Base-by-base conservation (phyloP, 768 basidiomycete genomes). In the Mycena belliarum region DNA sequence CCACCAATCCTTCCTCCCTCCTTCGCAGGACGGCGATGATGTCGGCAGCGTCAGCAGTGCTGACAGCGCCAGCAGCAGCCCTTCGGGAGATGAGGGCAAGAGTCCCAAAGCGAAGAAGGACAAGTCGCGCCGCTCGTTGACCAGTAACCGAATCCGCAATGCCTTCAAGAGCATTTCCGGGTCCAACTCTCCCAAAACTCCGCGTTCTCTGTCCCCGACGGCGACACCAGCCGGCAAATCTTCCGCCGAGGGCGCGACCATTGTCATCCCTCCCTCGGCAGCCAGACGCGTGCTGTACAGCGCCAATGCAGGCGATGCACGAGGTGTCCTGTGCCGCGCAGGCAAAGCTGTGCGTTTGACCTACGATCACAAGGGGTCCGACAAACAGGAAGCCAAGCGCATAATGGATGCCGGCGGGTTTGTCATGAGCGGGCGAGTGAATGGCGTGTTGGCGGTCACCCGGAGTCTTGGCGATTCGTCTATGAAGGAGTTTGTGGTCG, bases 401-500 rank as follows among this genome's bases (percentile, higher is more conserved):
- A 98, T 99, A 70, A 95, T 83, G 47, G 97, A 98, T 68, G 97
- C 97, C 0, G 97, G 97, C 11, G 97, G 97, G 2, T 99, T 98
- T 69, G 95, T 99, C 21, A 88, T 99, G 91, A 96, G 96, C 68
- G 97, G 96, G 61, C 85, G 97, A 14, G 97, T 99, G 32, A 99
- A 99, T 64, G 97, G 96, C 62, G 95, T 98, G 40, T 77, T 99
- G 52, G 95, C 95, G 7, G 97, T 99, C 26, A 99, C 97, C 18
- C 82, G 97, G 56, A 94, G 94, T 66, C 76, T 99, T 55, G 97
- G 97, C 32, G 97, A 99, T 69, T 91, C 94, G 2, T 91, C 93
- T 8, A 98, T 99, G 97, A 99, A 99, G 74, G 97, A 99, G 67
- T 99, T 95, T 70, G 97, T 99, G 12, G 97, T 98, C 46, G 97